These are phyloP conservation scores for Phylloporus arenicola DNA, from an alignment of 768 basidiomycete genomes.

Conservation along the genomic window DNA sequence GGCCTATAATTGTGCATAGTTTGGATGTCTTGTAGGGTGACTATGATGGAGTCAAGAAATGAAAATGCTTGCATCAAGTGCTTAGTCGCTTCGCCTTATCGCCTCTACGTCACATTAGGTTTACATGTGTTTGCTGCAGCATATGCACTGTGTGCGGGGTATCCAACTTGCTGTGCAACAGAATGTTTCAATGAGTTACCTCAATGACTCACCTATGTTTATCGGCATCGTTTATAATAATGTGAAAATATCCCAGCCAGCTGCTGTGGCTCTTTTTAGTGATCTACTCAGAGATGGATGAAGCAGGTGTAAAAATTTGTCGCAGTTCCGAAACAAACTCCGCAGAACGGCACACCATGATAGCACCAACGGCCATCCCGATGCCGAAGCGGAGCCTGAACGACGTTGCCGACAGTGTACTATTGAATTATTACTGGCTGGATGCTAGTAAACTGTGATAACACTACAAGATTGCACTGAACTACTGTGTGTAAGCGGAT, in stretches of 20 bases:
- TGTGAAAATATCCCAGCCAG: neutral
- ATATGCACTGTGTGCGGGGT: neutral
- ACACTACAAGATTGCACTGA: neutral
- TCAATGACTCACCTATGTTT: neutral
- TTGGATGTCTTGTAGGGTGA: neutral
- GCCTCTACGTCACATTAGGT: conserved; percentile 15
- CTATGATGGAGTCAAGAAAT: neutral
- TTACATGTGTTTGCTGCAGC: conserved; percentile 15
- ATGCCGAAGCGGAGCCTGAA: neutral
- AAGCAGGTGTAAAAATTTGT: neutral
- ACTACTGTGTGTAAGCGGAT: conserved; percentile 33
- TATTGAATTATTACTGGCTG: too few species aligned
- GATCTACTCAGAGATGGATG: neutral
- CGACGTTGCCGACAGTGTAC: neutral
- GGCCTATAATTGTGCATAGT: conserved; percentile 29
- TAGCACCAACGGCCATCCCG: too few species aligned
- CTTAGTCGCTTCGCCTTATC: conserved; percentile 12
- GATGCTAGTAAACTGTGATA: too few species aligned
- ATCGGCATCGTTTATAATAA: neutral
- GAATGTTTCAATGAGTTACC: neutral
- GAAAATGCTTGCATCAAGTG: neutral
- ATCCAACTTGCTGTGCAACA: neutral
- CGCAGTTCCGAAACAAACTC: neutral
- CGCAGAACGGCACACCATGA: neutral
- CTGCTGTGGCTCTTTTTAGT: neutral